phyloP scores from a whole-genome alignment of 257 asterid species.

The Fraxinus anomala region DNA sequence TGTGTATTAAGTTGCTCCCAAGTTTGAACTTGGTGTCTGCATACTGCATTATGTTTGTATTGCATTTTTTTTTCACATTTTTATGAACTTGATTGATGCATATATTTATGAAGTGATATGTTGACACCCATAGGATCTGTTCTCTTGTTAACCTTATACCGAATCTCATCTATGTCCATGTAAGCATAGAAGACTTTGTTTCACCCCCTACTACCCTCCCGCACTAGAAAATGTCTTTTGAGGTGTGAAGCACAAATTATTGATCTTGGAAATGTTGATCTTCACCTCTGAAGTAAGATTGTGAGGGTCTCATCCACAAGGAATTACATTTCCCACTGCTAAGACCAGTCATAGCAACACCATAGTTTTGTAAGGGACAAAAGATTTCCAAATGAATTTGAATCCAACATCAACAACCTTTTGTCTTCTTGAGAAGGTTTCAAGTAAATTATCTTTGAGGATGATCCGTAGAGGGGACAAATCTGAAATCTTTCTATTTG shows the following conservation, averaged over 20 bases:
- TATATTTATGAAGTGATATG: neutral
- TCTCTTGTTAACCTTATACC: neutral
- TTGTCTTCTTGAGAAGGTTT: neutral
- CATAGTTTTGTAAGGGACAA: neutral
- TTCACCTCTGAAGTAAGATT: neutral
- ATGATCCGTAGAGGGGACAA: neutral
- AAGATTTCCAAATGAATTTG: neutral
- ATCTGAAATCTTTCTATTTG: neutral
- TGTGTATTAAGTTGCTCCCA: conserved; percentile 12
- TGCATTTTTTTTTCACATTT: neutral
- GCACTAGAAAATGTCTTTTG: neutral
- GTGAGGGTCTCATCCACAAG: neutral
- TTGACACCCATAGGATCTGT: neutral
- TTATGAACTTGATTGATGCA: conserved; percentile 19
- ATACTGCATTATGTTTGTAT: neutral
- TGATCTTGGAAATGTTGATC: neutral
- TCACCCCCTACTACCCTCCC: neutral
- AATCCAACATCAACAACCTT: neutral
- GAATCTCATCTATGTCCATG: neutral
- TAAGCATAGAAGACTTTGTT: neutral
- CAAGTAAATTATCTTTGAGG: neutral
- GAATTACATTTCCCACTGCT: neutral
- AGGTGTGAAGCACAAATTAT: neutral
- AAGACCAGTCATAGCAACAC: neutral
- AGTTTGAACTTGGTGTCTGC: neutral